Base-by-base conservation (phyloP, 2,329 filamentous ascomycete species). In the Apiospora saccharicola region DNA sequence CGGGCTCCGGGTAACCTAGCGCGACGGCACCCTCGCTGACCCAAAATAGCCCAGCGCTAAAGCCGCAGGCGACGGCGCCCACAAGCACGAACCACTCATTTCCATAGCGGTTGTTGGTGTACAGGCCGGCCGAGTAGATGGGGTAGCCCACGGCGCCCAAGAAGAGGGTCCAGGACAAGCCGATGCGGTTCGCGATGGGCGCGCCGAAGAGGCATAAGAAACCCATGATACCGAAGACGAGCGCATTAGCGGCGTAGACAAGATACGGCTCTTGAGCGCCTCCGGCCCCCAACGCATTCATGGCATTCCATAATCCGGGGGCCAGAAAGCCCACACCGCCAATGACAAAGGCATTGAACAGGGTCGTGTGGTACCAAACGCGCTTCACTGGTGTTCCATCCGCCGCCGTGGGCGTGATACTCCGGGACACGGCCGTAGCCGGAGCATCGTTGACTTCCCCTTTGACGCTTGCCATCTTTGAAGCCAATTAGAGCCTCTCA, bases 31-130 rank as follows among this genome's bases (percentile, higher is more conserved):
- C 91, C 81, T 95, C 93, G 0, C 91, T 90, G 84, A 90, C 91
- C 93, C 93, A 95, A 80, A 94, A 94, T 0, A 94, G 84, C 0
- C 92, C 92, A 0, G 92, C 92, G 0, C 89, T 91, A 43, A 93
- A 85, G 12, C 92, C 92, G 75, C 92, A 94, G 0, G 92, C 83
- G 0, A 91, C 91, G 0, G 91, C 91, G 0, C 92, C 93, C 3
- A 94, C 81, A 0, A 94, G 85, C 0, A 92, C 87, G 8, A 94
- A 85, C 92, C 92, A 94, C 19, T 82, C 84, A 68, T 86, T 88
- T 7, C 86, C 87, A 74, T 81, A 87, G 4, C 84, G 81, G 76
- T 87, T 83, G 72, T 83, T 83, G 16, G 78, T 74, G 71, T 83
- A 83, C n/a, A 84, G 73, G 0, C 80, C 80, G 0, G 82, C 81